Base-by-base conservation (phyloP, 805 yeast genomes). In the Metschnikowia lochheadii region DNA sequence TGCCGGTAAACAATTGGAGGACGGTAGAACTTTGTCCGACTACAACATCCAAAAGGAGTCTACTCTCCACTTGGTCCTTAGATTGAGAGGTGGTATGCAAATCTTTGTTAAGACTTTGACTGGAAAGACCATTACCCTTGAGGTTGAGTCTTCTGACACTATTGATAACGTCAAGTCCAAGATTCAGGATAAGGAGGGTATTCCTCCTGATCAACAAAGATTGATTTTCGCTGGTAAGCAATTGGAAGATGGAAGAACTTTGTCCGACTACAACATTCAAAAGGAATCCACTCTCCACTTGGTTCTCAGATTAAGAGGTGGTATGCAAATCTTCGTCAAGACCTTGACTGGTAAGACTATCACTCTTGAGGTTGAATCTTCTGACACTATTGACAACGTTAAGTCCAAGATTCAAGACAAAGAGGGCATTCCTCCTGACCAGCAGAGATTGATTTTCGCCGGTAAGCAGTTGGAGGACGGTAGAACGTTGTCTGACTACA, bases 21-120 rank as follows among this genome's bases (percentile, higher is more conserved):
- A 87, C 3, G 97, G 97, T 63, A 88, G 97, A 82, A 91, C 97
- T 57, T 79, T 91, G 59, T 85, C 96, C 60, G 97, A 91, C 79
- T 91, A 91, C 92, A 91, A 91, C 87, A 91, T 91, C 75, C 96
- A 90, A 80, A 91, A 91, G 82, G 97, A 91, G 79, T 89, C 97
- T 58, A 91, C 97, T 56, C 77, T 91, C 50, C 97, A 92, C 77
- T 84, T 92, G 80, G 98, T 92, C 62, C 81, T 92, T 63, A 90
- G 97, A 84, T 87, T 92, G 75, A 89, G 97, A 82, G 98, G 98
- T 82, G 97, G 96, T 80, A 64, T 66, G 68, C 73, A 73, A 62
- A 23, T 23, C 3, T 23, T 23, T 7, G 26, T 23, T 1, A 23
- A 23, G 26, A 23, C 26, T 2, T 23, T 23, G 8, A 23, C 26